phyloP scores from a whole-genome alignment of 2,329 filamentous ascomycete species.

The Epichloe sibirici region DNA sequence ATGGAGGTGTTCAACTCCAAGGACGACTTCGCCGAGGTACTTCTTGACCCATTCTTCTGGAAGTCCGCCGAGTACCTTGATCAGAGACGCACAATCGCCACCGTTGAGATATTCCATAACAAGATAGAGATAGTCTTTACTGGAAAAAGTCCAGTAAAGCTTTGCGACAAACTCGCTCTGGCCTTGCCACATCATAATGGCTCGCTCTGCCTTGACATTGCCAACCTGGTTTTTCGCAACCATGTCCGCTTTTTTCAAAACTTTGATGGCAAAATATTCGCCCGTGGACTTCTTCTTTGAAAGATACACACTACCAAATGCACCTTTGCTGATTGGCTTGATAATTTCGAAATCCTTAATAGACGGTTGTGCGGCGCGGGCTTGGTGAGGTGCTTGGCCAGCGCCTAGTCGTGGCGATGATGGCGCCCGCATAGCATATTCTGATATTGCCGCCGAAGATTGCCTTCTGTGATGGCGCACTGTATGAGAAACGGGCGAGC shows the following conservation, averaged over 20 bases:
- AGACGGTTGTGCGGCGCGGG: conserved; percentile 79
- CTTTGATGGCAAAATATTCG: conserved; percentile 98
- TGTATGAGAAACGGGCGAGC: conserved; percentile 54
- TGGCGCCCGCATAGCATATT: conserved; percentile 52
- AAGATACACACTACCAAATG: conserved; percentile 94
- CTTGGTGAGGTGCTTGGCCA: conserved; percentile 66
- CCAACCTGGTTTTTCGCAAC: conserved; percentile 98
- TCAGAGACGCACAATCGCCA: conserved; percentile 89
- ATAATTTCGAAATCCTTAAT: conserved; percentile 99
- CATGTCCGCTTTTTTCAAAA: conserved; percentile 99
- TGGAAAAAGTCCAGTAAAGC: conserved; percentile 98
- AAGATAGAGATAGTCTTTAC: conserved; percentile 95
- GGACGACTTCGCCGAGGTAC: conserved; percentile 87
- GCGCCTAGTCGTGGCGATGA: conserved; percentile 73
- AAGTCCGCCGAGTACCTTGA: conserved; percentile 84
- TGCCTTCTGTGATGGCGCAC: conserved; percentile 68
- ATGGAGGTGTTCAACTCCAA: conserved; percentile 95
- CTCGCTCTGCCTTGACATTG: conserved; percentile 95
- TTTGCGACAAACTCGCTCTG: conserved; percentile 99
- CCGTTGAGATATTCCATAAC: conserved; percentile 99
- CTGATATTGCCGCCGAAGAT: conserved; percentile 79
- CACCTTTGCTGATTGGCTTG: conserved; percentile 97
- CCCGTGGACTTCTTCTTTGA: conserved; percentile 98
- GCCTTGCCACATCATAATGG: conserved; percentile 99
- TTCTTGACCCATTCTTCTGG: conserved; percentile 98